Evolutionary conservation across 108 stramenopile species (phyloP), one percentile per base, ranked within the genome.

Genomic region (Nitzschia palea): DNA sequence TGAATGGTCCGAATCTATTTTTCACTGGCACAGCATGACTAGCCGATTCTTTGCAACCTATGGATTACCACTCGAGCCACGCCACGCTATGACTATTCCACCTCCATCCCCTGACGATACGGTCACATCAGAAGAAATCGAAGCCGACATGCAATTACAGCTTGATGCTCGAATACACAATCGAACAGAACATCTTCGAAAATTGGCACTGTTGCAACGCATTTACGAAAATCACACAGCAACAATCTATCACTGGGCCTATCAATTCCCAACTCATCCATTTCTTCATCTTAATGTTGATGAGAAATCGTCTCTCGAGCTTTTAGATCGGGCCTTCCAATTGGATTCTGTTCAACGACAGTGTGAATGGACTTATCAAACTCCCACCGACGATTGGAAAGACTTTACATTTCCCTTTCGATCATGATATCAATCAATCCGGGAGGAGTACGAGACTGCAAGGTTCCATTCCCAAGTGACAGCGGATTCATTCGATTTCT

Each of bases 251-350:
- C 8, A 37, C 10, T 79, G 75, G 67, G 71, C 55, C 23, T 28
- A 44, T 29, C 68, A 69, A 29, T 40, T 67, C 34, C 55, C 42
- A 15, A 28, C 48, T 6, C 60, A 73, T 44, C 58, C 30, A 29
- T 57, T 73, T 29, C 6, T 79, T 1, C 71, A 73, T 42, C 53
- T 73, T 55, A 55, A 73, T 57, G 67, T 73, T 20, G 78, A 73
- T 50, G 47, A 28, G 23, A 42, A 23, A 14, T 15, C 44, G 2
- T 15, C 25, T 33, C 33, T 35, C 3, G 17, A 55, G 15, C 32
- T 32, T 4, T 26, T 69, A 3, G 75, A 61, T 15, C 10, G 50
- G 3, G 22, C 8, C 2, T 62, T 75, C 30, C 40, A 9, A 1
- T 12, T 33, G 4, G 42, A 50, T 30, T 75, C 55, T n/a, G 22